Conservation (phyloP, 495 filamentous ascomycete genomes). For the Staphylotrichum longicolle region DNA sequence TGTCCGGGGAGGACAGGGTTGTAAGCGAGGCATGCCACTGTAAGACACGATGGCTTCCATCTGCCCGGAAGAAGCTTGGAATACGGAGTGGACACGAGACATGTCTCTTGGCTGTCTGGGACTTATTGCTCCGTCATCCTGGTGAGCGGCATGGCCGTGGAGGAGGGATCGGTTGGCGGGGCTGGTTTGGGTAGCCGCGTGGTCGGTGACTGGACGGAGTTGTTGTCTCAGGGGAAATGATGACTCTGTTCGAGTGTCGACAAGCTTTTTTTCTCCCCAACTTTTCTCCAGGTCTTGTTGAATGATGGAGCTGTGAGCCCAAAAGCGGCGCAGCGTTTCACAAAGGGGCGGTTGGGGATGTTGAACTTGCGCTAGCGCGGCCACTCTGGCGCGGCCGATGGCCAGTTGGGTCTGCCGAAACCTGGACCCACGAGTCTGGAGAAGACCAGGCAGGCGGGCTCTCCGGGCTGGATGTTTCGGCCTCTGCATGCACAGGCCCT, state of each 20-base stretch:
- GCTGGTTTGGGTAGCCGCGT: conserved; percentile 8
- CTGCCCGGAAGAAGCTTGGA: too few relatives aligned
- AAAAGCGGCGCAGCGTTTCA: conserved; percentile 3
- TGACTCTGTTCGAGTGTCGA: too few relatives aligned
- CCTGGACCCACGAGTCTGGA: neutral
- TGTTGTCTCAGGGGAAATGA: neutral
- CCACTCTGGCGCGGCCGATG: neutral
- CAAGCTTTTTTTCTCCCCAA: too few relatives aligned
- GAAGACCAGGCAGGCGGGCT: neutral
- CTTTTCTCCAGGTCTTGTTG: too few relatives aligned
- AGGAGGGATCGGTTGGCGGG: neutral
- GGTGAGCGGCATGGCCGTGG: too few relatives aligned
- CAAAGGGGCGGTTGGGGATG: neutral
- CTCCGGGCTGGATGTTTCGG: conserved; percentile 10
- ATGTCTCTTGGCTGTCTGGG: too few relatives aligned
- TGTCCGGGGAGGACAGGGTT: too few relatives aligned
- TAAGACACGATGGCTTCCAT: too few relatives aligned
- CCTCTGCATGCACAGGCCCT: neutral
- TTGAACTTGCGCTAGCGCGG: neutral
- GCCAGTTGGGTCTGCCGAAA: neutral
- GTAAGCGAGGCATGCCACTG: too few relatives aligned
- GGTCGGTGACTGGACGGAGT: neutral
- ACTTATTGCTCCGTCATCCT: too few relatives aligned
- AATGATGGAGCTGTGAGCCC: neutral
- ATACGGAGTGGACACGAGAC: too few relatives aligned